Percentiles rank a stretch among this genome's conserved stretches.
Conservation (phyloP, 129 eudicot genomes). For the Centella asiatica region DNA sequence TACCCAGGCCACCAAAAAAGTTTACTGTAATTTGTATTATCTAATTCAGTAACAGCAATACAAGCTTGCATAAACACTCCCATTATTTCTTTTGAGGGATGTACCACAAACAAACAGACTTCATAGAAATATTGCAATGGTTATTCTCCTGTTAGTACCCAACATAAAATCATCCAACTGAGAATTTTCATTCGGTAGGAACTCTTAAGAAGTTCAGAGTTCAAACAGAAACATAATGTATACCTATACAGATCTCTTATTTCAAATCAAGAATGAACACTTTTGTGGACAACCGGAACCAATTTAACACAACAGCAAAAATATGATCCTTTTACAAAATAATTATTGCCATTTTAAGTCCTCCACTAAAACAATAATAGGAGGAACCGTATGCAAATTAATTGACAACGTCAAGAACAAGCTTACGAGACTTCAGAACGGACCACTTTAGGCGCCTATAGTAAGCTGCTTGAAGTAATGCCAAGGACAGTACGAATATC, state of each 20-base stretch:
- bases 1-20: too few species aligned
- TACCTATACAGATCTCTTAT: slow-evolving; percentile 19
- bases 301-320: slow-evolving; percentile 22
- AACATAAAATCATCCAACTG: too few species aligned
- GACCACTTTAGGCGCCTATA: slow-evolving; percentile 88
- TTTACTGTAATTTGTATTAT: too few species aligned
- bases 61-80: too few species aligned
- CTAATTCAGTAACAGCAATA: too few species aligned
- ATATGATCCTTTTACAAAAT: slow-evolving; percentile 30
- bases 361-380: slow-evolving; percentile 1
- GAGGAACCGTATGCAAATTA: slow-evolving; percentile 11
- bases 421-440: slow-evolving; percentile 72
- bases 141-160: too few species aligned
- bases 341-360: slow-evolving; percentile 24
- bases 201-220: neutral
- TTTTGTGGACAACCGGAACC: slow-evolving; percentile 8
- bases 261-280: neutral
- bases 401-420: slow-evolving; percentile 77
- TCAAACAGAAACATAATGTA: neutral
- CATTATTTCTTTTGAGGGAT: too few species aligned
- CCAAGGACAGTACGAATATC: slow-evolving; percentile 79
- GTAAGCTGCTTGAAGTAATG: slow-evolving; percentile 81
- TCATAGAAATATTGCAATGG: too few species aligned
- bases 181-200: neutral
- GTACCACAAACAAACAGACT: too few species aligned